Evolutionary conservation across 73 alveolate genomes (phyloP), one percentile per base, ranked within the genome.

Genomic region (Durusdinium trenchii): DNA sequence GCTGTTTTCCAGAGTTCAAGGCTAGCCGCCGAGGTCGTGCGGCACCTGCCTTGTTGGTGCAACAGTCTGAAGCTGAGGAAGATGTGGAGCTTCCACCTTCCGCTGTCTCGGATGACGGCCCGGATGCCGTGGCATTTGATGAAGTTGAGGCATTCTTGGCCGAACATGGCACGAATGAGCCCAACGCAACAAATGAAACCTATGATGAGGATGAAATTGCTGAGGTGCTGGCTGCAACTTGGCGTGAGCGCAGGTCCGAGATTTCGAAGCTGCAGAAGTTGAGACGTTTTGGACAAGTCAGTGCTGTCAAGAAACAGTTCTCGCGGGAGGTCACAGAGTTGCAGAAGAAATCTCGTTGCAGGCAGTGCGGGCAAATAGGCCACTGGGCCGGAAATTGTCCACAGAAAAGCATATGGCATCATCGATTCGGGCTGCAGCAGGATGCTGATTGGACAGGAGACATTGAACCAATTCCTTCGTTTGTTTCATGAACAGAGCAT

Each of bases 91-190:
- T n/a, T n/a, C n/a, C n/a, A n/a, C n/a, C n/a, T n/a, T n/a, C n/a
- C n/a, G n/a, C n/a, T n/a, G n/a, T n/a, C n/a, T n/a, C n/a, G n/a
- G n/a, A n/a, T n/a, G n/a, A n/a, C n/a, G n/a, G n/a, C n/a, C n/a
- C n/a, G n/a, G 76, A 62, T 20, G 36, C 40, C 32, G 76, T 62
- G 76, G 38, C 32, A 4, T 50, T 82, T 36, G 48, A 82, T 28
- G 93, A 82, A 5, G 93, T 82, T 20, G 93, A 82, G 93, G 93
- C 93, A 0, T 82, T 82, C 93, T 48, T 82, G 73, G 48, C 47
- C 46, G 93, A 82, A n/a, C 48, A 82, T 30, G 62, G 42, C 40
- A 16, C 43, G 47, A 9, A 28, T 38, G 75, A 47, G 10, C 73
- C 46, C 14, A n/a, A n/a, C n/a, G n/a, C n/a, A n/a, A 5, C 76